These are phyloP conservation scores for Exophiala mesophila DNA, from an alignment of 2,329 filamentous ascomycete genomes.

Conservation along the genomic window DNA sequence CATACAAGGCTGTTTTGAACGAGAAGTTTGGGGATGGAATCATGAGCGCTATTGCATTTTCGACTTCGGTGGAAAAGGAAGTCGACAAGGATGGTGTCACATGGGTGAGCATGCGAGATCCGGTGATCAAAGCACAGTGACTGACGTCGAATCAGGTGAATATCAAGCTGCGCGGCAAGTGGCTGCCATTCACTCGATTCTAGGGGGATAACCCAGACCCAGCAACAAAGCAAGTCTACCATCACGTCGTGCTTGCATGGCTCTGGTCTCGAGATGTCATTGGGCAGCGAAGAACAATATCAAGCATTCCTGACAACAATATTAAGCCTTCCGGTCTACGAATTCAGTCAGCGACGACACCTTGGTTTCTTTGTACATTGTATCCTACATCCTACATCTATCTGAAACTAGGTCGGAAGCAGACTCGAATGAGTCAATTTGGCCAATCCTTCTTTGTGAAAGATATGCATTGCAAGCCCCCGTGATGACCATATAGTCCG, in stretches of 20 bases:
- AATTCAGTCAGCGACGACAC: too few species aligned
- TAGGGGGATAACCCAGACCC: constrained; percentile 22
- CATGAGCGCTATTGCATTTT: constrained; percentile 93
- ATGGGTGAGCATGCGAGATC: constrained; percentile 48
- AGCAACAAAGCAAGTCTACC: too few species aligned
- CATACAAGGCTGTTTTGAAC: constrained; percentile 90
- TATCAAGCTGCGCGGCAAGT: constrained; percentile 78
- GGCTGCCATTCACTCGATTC: constrained; percentile 52
- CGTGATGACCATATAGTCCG: too few species aligned
- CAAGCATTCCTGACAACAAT: constrained; percentile 16
- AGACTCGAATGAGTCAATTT: too few species aligned
- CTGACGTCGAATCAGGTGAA: constrained; percentile 50
- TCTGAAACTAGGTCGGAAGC: too few species aligned
- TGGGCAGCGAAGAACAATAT: constrained; percentile 22
- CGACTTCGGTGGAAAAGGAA: constrained; percentile 90
- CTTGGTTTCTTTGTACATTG: too few species aligned
- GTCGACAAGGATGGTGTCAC: constrained; percentile 72
- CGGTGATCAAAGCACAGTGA: constrained; percentile 1
- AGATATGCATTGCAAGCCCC: too few species aligned
- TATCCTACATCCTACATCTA: too few species aligned
- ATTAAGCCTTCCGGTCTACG: constrained; percentile 12
- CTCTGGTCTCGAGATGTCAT: not conserved
- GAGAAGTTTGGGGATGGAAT: constrained; percentile 95
- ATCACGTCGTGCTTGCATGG: not conserved
- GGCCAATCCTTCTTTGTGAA: too few species aligned